phyloP scores from a whole-genome alignment of 2,329 filamentous ascomycete genomes.

The Pseudogymnoascus sp. region DNA sequence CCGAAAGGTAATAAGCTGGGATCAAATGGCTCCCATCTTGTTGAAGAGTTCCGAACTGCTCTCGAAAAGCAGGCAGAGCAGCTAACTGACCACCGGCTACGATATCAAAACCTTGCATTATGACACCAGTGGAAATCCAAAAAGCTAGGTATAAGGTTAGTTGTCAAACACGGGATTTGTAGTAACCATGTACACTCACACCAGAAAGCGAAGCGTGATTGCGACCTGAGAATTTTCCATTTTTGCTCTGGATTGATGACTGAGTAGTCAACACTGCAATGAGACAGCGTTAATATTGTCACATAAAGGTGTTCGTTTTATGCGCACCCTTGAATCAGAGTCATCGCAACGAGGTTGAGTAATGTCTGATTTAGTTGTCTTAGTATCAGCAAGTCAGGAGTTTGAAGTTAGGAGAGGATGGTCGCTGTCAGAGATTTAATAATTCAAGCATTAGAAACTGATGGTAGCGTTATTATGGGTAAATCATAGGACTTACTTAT shows the following conservation, averaged over 20 bases:
- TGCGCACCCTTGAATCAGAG: background rate
- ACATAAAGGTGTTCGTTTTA: background rate
- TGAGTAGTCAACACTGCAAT: constrained; percentile 19
- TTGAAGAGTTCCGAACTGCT: constrained; percentile 20
- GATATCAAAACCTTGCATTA: constrained; percentile 25
- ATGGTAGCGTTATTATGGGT: background rate
- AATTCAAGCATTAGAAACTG: background rate
- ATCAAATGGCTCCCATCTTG: constrained; percentile 24
- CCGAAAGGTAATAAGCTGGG: constrained; percentile 25
- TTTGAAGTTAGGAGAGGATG: background rate
- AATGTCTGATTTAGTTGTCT: background rate
- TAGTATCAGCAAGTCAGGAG: background rate
- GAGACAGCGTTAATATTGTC: background rate
- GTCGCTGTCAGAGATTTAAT: background rate
- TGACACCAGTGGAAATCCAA: constrained; percentile 24
- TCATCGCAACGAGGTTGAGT: background rate
- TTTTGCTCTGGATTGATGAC: constrained; percentile 22
- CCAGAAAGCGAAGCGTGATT: constrained; percentile 24
- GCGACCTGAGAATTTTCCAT: constrained; percentile 25
- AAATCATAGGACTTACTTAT: background rate
- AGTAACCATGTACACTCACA: constrained; percentile 15
- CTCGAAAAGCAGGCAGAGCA: constrained; percentile 15
- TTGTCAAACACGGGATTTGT: background rate
- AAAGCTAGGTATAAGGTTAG: constrained; percentile 17
- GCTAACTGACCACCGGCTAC: constrained; percentile 25